Evolutionary conservation across 352 stramenopile species (phyloP), one percentile per base, ranked within the genome.

Genomic region (Pythium apleroticum): DNA sequence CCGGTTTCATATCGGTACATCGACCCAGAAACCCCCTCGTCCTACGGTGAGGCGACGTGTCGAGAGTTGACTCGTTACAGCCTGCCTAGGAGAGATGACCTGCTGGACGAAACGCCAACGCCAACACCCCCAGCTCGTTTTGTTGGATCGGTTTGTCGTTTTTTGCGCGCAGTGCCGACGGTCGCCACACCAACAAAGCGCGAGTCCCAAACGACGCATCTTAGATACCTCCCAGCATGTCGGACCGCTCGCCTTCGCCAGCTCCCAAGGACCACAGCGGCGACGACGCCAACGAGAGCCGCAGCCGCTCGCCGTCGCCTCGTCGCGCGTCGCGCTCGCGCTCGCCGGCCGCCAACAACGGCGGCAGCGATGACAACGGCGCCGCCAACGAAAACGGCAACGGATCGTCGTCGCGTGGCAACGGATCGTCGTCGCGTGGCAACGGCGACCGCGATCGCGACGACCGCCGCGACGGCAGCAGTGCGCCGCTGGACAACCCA

Each of bases 281-380:
- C 49, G 64, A 69, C 52, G 59, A 70, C 35, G 49, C 30, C 50
- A 57, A 31, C 15, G 19, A 43, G 9, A 57, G 53, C 49, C 67
- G 54, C 52, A 67, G 57, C 43, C 67, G 37, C 35, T 74, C 68
- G 58, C 68, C 68, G 24, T 62, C 61, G 55, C 63, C 65, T 4
- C 64, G 69, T 37, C 33, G 37, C 24, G 68, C 69, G 41, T 77
- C 75, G 46, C 74, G 75, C 30, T 86, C 76, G 46, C 76, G 69
- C 35, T 91, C 83, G 30, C 76, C 72, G 3, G 60, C 61, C 65
- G n/a, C 22, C 58, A 57, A 55, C 33, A 22, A 27, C 53, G 27
- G 39, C 2, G 57, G 33, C 31, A 57, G 45, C 48, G 56, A 68
- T 4, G 43, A 14, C 24, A 66, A 72, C 35, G 17, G 41, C 5